Conservation (phyloP, 2,329 filamentous ascomycete genomes). For the Trichoderma koningii region DNA sequence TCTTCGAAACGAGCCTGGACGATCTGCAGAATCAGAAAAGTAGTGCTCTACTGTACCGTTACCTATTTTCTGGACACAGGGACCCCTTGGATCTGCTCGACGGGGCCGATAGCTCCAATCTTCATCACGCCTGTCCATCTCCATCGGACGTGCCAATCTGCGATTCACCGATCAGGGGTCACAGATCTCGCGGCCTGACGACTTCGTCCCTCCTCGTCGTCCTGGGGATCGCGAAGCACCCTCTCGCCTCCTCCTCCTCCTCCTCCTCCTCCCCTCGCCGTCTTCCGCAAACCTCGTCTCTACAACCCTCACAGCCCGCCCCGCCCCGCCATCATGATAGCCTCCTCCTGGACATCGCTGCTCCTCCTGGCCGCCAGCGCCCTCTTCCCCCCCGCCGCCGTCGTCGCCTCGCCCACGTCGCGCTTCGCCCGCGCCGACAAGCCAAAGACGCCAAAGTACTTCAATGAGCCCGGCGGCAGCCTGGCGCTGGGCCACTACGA, state of each 20-base stretch:
- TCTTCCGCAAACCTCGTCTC: neutral
- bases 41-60: neutral
- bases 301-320: neutral
- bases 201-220: neutral
- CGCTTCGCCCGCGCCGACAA: neutral
- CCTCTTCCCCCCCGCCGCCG: neutral
- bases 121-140: slow-evolving; percentile 1
- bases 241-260: neutral
- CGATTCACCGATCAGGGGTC: neutral
- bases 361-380: slow-evolving; percentile 11
- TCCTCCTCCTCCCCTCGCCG: neutral
- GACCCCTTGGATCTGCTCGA: neutral
- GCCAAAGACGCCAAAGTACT: slow-evolving; percentile 56
- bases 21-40: neutral
- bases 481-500: slow-evolving; percentile 73
- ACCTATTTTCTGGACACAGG: neutral
- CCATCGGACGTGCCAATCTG: neutral
- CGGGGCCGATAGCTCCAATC: neutral
- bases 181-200: neutral
- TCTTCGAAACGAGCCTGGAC: neutral
- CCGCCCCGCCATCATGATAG: slow-evolving; percentile 22
- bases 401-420: slow-evolving; percentile 11
- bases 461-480: slow-evolving; percentile 63
- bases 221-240: neutral
- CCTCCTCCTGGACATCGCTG: slow-evolving; percentile 23